Evolutionary conservation across 257 asterid genomes (phyloP).

Genomic region (Solanum megistacrolobum): DNA sequence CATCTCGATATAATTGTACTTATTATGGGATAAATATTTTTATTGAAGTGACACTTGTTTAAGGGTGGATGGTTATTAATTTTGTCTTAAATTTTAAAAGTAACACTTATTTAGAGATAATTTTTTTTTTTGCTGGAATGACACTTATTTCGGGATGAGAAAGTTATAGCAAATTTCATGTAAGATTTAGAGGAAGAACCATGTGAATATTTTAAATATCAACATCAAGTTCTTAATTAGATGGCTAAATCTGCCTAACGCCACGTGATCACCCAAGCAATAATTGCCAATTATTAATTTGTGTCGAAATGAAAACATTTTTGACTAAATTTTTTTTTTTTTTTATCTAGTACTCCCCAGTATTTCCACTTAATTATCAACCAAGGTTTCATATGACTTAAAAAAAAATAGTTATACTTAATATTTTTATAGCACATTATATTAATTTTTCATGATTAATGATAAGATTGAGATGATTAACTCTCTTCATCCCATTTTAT

Average conservation of each 20-base stretch:
- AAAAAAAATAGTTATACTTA: background rate
- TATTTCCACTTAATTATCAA: background rate
- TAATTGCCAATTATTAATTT: background rate
- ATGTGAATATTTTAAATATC: no score
- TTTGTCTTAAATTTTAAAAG: no score
- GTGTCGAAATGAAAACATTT: background rate
- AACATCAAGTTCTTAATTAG: background rate
- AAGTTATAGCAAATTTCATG: background rate
- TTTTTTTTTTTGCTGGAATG: rapidly evolving
- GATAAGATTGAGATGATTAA: background rate
- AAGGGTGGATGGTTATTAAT: no score
- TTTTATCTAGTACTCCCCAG: background rate
- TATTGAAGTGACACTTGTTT: background rate
- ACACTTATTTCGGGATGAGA: no score
- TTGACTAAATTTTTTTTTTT: background rate
- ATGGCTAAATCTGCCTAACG: background rate
- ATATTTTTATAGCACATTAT: background rate
- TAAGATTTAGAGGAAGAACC: no score
- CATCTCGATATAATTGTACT: no score
- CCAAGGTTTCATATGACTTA: background rate
- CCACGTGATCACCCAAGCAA: background rate
- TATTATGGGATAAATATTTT: no score
- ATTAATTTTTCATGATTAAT: background rate
- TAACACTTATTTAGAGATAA: no score
- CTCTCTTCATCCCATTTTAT: background rate